Base-by-base conservation (phyloP, 1,284 basidiomycete genomes). In the Rhodofomes roseus region DNA sequence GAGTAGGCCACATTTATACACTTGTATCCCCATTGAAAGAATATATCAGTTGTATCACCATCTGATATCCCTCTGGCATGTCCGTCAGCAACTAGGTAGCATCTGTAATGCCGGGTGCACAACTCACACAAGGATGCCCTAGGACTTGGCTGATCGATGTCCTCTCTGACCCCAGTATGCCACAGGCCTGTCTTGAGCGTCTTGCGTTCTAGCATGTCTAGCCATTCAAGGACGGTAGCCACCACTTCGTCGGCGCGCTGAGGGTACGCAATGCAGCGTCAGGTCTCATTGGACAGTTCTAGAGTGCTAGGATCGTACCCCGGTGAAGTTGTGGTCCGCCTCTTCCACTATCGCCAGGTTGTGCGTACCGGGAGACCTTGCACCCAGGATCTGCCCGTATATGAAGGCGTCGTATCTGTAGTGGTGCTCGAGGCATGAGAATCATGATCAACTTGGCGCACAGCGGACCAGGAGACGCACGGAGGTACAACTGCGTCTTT, bases 311-410 rank as follows among this genome's bases (percentile, higher is more conserved):
- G 9, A 2, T 66, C 77, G 54, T 60, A 83, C 81, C 25, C 83
- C 82, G 36, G 81, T 84, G 66, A 87, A 87, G 71, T 90, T 92
- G 68, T 92, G 89, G 72, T 90, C 88, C 14, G 84, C 87, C 51
- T 80, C 80, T 68, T 91, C 90, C 34, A 89, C 74, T 29, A 86
- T 73, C 67, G 85, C 80, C 27, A 92, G 74, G 29, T 76, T 85
- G 67, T 90, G 88, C 4, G 87, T 89, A 44, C 89, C 90, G 16
- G 84, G 81, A 16, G 66, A 65, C 58, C 87, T 77, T 29, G 72
- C 65, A n/a, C 83, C 79, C 40, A 90, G 77, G 1, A 81, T 81
- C 18, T 80, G 77, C 1, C 86, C 81, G 60, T 89, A 90, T 55
- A 91, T 84, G 59, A 85, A 60, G 0, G 86, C 87, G 66, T 92